Conservation (phyloP, 139 green algal genomes). For the Yamagishiella unicocca region DNA sequence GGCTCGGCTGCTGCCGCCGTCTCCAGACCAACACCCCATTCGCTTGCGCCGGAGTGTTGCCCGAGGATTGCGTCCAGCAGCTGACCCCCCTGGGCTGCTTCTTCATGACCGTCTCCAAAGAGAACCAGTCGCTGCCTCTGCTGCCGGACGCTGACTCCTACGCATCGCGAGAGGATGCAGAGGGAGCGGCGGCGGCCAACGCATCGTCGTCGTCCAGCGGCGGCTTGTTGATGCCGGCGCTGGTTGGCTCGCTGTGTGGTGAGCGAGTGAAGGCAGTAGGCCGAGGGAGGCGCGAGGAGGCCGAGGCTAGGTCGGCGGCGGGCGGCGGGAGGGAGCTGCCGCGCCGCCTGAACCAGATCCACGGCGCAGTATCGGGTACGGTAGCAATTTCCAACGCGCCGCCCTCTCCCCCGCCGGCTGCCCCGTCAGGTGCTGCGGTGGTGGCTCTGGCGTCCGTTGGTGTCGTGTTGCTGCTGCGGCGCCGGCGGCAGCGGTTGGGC, state of each 20-base stretch:
- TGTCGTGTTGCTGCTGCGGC: neutral
- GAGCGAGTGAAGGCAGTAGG: no score
- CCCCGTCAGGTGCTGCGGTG: neutral
- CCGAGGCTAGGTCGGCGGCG: neutral
- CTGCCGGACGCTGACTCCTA: neutral
- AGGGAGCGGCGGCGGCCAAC: neutral
- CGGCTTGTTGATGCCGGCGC: neutral
- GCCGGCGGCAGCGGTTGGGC: neutral
- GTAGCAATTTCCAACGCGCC: no score
- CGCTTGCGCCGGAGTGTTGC: neutral
- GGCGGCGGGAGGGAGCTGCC: no score
- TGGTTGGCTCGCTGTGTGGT: neutral
- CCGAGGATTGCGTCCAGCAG: neutral
- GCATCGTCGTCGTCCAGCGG: neutral
- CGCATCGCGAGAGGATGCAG: no score
- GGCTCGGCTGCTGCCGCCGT: no score
- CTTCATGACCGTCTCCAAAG: neutral
- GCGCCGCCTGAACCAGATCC: no score
- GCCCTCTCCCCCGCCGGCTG: no score
- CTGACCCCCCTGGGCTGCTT: neutral
- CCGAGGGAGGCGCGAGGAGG: no score
- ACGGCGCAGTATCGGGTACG: no score
- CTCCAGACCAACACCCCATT: neutral
- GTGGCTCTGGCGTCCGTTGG: neutral
- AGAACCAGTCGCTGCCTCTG: neutral